These are phyloP conservation scores for Quercus tomentella DNA, from an alignment of 331 rosid species.

Conservation along the genomic window DNA sequence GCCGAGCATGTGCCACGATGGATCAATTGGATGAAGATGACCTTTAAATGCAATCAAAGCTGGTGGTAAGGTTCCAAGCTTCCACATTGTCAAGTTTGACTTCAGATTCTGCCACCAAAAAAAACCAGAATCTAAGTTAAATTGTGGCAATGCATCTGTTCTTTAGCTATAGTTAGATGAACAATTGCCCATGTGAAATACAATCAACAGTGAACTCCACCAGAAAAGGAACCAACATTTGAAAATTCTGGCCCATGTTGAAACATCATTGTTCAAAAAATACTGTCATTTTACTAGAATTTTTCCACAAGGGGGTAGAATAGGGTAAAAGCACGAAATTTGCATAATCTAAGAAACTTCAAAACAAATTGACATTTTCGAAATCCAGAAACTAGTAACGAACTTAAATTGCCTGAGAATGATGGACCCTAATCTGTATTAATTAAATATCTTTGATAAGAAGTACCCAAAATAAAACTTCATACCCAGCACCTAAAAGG, in stretches of 20 bases:
- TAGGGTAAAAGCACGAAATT: background rate
- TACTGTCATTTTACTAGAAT: background rate
- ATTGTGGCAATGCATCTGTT: background rate
- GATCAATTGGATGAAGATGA: conserved; percentile 82
- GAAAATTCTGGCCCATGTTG: background rate
- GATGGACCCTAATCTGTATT: background rate
- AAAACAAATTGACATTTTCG: background rate
- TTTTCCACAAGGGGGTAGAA: background rate
- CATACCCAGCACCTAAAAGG: background rate
- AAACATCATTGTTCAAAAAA: background rate
- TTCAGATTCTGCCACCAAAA: conserved; percentile 67
- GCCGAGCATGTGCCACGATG: conserved; percentile 96
- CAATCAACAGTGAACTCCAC: background rate
- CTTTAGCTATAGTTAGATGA: background rate
- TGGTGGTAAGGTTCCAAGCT: conserved; percentile 97
- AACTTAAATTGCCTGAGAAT: background rate
- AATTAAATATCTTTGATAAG: background rate
- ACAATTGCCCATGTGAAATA: background rate
- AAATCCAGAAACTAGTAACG: background rate
- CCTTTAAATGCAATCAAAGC: conserved; percentile 95
- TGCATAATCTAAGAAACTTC: background rate
- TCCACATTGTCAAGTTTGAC: conserved; percentile 94
- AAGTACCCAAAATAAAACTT: background rate
- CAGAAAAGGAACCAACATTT: background rate
- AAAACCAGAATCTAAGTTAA: conserved; percentile 7